Base-by-base conservation (phyloP, 495 filamentous ascomycete genomes). In the Penicillium pancosmium region DNA sequence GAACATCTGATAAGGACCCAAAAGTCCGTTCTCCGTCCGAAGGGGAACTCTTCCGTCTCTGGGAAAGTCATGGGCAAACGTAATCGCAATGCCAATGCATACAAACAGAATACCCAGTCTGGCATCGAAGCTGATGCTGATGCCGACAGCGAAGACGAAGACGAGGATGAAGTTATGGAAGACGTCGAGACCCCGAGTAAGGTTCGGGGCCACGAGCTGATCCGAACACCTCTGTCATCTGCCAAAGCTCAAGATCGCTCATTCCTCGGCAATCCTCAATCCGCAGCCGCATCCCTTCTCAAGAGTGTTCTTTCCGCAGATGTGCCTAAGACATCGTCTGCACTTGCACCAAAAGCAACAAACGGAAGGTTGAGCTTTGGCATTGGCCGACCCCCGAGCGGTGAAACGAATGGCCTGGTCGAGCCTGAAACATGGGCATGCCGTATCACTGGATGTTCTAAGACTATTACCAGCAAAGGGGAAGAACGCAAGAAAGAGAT, bases 351-450 rank as follows among this genome's bases (percentile, higher is more conserved):
- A 4, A 63, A 64, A 8, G 51, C 54, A 18, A 54, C 64, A 19
- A 66, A 67, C 13, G 73, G 70, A 35, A 59, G 59, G 50, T 50
- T 80, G 76, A 18, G 80, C 73, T 34, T 77, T 67, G 53, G 73
- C 66, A 2, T 74, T 73, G 19, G 76, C 1, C 62, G 62, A 8
- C 35, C 44, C 7, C 23, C 53, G 5, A 9, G 27, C 27, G 57
- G 51, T 21, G 62, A 56, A n/a, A 25, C 49, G 40, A 63, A 56
- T 19, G 58, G 57, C 15, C 55, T 81, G 52, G 80, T 80, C 1
- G 83, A 84, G 8, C 79, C 86, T 47, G 85, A 88, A 48, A 82
- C 82, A 1, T 93, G 90, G 89, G 75, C 74, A 11, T 95, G 91
- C 65, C 80, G 82, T 31, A 81, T 90, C 55, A 83, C 84, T 35